A percentile compares a stretch with the other conserved stretches of the same genome.
phyloP scores from a whole-genome alignment of 108 stramenopile genomes.

The Cyclotella sp. region DNA sequence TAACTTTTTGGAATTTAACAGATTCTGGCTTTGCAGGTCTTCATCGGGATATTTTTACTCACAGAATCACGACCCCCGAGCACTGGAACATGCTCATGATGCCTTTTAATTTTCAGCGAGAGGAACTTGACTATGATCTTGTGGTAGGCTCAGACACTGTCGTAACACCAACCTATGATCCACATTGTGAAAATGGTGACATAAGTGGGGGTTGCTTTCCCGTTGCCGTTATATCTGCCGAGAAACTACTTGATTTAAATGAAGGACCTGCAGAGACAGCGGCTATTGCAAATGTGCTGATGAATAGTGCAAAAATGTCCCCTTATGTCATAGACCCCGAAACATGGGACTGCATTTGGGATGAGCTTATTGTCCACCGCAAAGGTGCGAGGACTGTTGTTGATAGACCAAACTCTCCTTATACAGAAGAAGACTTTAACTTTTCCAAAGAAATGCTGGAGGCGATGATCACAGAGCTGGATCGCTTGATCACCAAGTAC shows the following conservation, averaged over 20 bases:
- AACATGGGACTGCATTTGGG: constrained; percentile 46
- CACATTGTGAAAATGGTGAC: constrained; percentile 19
- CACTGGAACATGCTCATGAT: constrained; percentile 49
- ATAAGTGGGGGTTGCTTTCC: constrained; percentile 40
- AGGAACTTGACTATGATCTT: constrained; percentile 29
- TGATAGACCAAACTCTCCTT: constrained; percentile 11
- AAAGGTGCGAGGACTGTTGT: constrained; percentile 35
- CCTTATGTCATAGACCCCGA: constrained; percentile 29
- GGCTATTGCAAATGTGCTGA: constrained; percentile 21
- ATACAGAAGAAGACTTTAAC: constrained; percentile 3
- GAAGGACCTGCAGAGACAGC: constrained; percentile 31
- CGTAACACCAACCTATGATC: constrained; percentile 41
- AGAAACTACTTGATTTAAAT: constrained; percentile 24
- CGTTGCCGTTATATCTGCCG: constrained; percentile 44
- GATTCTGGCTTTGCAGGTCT: too few relatives aligned
- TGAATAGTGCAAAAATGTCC: constrained; percentile 11
- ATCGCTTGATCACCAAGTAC: constrained; percentile 44
- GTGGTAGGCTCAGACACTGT: constrained; percentile 31
- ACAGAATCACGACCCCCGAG: constrained; percentile 31
- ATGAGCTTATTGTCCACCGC: constrained; percentile 25
- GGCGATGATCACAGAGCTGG: constrained; percentile 36
- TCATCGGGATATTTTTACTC: constrained; percentile 47
- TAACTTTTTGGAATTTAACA: too few relatives aligned
- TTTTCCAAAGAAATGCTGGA: constrained; percentile 15
- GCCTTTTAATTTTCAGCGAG: constrained; percentile 23